phyloP scores from a whole-genome alignment of 148 eudicot genomes.

The Rhododendron williamsianum region DNA sequence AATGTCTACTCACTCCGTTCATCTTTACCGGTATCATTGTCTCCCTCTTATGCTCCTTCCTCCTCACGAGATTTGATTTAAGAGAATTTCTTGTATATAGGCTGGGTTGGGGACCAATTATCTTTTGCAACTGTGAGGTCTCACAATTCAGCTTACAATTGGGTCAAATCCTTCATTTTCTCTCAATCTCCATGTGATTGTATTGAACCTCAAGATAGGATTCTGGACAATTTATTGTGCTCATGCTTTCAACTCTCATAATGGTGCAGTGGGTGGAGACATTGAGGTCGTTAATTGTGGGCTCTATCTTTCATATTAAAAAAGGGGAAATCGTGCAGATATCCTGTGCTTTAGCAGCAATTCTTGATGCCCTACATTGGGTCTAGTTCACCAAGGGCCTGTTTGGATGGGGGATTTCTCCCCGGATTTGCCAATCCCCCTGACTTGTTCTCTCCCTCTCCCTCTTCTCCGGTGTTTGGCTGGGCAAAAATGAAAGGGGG shows the following conservation, averaged over 20 bases:
- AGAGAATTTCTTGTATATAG: neutral
- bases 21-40: neutral
- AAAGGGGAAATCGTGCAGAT: neutral
- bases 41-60: neutral
- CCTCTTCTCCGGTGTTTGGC: no score
- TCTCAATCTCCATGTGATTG: neutral
- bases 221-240: neutral
- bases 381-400: neutral
- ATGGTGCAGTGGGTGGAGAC: neutral
- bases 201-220: neutral
- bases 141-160: neutral
- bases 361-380: neutral
- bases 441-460: no score
- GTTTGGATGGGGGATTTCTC: no score
- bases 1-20: neutral
- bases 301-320: neutral
- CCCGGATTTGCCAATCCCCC: no score
- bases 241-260: neutral
- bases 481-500: no score
- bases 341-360: neutral
- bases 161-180: neutral
- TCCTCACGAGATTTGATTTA: neutral
- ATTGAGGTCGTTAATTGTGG: neutral
- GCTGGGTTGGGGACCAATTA: neutral
- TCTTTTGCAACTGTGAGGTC: neutral